Base-by-base conservation (phyloP, 345 rosid genomes). In the Euphorbia tirucalli region DNA sequence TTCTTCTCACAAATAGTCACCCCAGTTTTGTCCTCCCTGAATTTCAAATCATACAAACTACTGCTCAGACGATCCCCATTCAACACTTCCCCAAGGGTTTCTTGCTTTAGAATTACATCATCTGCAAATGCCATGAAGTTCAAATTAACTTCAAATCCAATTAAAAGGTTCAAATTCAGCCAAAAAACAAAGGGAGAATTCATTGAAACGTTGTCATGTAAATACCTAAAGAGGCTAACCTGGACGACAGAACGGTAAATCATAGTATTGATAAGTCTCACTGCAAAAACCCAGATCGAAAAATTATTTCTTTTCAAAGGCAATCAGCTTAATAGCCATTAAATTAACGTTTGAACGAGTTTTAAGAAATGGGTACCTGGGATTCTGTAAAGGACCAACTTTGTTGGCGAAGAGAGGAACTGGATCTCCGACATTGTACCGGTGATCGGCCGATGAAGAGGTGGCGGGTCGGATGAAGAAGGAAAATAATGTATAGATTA, bases 61-160 rank as follows among this genome's bases (percentile, higher is more conserved):
- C 65, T 87, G 65, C 87, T 78, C 73, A 93, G 71, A 55, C 90
- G 83, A 50, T 93, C 96, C 3, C 96, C 94, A 70, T 85, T 90
- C 78, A 93, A 83, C 75, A 91, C 91, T 83, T 93, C 98, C 48
- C 96, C 98, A 25, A 91, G 85, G 30, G 86, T 81, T 70, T 85
- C 93, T 69, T 75, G 82, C 75, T 87, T 85, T 72, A 73, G 81
- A 25, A 80, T 72, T 32, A 90, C 70, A 58, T 81, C 74, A 73
- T 85, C 98, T 91, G 83, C 84, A 80, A 81, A 52, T n/a, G 25
- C 32, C 10, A 41, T 21, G 0, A 24, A 71, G 55, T 14, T 71
- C 52, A n/a, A 54, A 71, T 68, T 28, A 0, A 76, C 64, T 41
- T 56, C 65, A n/a, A n/a, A 74, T 54, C 61, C 50, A 57, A 68